Percentiles rank a stretch among this genome's conserved stretches.
phyloP scores from a whole-genome alignment of 78 protist genomes.

The Thecamonas trahens region DNA sequence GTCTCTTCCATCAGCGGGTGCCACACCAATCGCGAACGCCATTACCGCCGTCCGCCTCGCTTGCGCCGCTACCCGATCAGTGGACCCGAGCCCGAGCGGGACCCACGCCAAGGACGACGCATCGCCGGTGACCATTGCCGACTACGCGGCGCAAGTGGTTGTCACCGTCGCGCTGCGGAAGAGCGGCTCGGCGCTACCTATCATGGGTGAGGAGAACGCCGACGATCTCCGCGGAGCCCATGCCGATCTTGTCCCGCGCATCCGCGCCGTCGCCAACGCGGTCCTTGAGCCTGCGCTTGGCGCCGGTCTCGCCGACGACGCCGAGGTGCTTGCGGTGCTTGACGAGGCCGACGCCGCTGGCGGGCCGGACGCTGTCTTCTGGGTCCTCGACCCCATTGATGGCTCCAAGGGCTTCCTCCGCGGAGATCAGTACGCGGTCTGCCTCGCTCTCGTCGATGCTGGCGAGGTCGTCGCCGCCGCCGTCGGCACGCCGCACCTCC shows the following conservation, averaged over 20 bases:
- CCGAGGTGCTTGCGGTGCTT: background rate
- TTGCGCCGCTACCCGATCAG: background rate
- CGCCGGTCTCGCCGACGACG: background rate
- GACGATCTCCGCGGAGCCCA: background rate
- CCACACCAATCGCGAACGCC: too few species aligned
- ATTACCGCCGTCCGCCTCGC: too few species aligned
- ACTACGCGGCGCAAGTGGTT: constrained; percentile 2
- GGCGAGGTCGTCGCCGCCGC: background rate
- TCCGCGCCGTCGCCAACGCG: background rate
- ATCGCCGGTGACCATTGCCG: constrained; percentile 6
- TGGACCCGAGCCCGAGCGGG: background rate
- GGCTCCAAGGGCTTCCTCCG: constrained; percentile 11
- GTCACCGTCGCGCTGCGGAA: background rate
- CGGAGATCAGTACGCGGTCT: constrained; percentile 6
- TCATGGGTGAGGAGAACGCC: constrained; percentile 7
- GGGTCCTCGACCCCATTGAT: constrained; percentile 5
- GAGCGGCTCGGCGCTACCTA: background rate
- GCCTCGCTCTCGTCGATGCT: background rate
- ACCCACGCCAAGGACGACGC: background rate
- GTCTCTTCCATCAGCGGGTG: too few species aligned
- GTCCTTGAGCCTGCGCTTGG: background rate
- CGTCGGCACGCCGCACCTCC: constrained; percentile 4
- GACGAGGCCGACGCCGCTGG: background rate
- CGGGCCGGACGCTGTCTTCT: background rate
- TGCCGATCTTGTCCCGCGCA: background rate